These are phyloP conservation scores for Hibiscus trionum DNA, from an alignment of 345 rosid genomes.

Conservation along the genomic window DNA sequence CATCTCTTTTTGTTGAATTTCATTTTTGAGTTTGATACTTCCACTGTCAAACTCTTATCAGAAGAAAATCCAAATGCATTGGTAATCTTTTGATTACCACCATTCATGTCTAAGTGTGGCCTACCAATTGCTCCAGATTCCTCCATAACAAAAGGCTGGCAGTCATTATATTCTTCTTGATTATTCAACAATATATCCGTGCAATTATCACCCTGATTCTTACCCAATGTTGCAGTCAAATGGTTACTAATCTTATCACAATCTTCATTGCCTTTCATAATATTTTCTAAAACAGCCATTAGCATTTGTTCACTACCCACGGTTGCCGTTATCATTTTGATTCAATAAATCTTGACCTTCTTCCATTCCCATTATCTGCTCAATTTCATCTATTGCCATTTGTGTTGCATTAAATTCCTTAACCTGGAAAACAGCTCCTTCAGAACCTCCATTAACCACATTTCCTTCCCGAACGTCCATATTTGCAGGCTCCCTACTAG, in stretches of 20 bases:
- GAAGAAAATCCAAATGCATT: conserved; percentile 11
- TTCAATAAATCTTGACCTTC: conserved; percentile 18
- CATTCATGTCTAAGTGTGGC: conserved; percentile 19
- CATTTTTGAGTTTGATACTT: conserved; percentile 24
- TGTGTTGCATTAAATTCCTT: conserved; percentile 12
- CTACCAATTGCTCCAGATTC: conserved; percentile 12
- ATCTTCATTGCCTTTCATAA: conserved; percentile 30
- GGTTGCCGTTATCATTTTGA: conserved; percentile 18
- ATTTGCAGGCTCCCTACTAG: conserved; percentile 10
- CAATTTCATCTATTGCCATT: conserved; percentile 24
- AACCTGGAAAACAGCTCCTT: conserved; percentile 11
- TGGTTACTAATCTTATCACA: conserved; percentile 19
- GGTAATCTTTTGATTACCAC: conserved; percentile 11
- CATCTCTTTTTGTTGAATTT: conserved; percentile 26
- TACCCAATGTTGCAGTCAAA: conserved; percentile 5
- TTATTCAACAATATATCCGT: conserved; percentile 14
- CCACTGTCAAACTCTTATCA: conserved; percentile 11
- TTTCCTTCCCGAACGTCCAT: conserved; percentile 3
- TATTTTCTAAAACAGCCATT: conserved; percentile 42
- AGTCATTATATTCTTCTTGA: conserved; percentile 18
- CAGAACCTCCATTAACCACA: conserved; percentile 14
- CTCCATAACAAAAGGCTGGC: conserved; percentile 15
- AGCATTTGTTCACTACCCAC: conserved; percentile 26
- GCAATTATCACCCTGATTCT: conserved; percentile 17
- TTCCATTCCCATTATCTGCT: conserved; percentile 21